Conservation (phyloP, 352 stramenopile species). For the Phytophthora macrochlamydospora region DNA sequence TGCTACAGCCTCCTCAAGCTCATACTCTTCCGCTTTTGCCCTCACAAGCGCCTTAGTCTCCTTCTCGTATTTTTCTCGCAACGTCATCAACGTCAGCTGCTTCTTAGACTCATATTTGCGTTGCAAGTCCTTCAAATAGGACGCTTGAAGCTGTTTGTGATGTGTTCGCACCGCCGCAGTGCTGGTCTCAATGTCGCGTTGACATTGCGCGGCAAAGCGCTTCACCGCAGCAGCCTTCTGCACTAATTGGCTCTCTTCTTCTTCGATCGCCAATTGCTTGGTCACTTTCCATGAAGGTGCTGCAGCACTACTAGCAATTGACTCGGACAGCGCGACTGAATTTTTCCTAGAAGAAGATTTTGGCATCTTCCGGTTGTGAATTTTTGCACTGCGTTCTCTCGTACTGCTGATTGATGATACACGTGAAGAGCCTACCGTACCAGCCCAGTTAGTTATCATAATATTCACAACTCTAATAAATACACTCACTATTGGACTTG, state of each 20-base stretch:
- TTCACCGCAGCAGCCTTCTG: conserved; percentile 43
- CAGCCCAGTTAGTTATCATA: not conserved
- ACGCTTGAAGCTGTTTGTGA: conserved; percentile 33
- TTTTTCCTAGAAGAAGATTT: conserved; percentile 7
- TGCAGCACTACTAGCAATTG: conserved; percentile 10
- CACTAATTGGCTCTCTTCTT: conserved; percentile 36
- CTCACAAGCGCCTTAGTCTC: conserved; percentile 55
- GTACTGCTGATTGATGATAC: conserved; percentile 25
- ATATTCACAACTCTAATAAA: no score
- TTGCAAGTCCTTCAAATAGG: conserved; percentile 58
- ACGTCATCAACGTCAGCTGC: conserved; percentile 46
- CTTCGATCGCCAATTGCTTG: conserved; percentile 10
- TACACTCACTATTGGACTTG: conserved; percentile 27
- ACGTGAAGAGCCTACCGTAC: conserved; percentile 14
- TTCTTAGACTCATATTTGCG: conserved; percentile 74
- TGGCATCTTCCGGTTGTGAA: conserved; percentile 1
- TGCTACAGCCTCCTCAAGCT: conserved; percentile 43
- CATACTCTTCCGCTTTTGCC: conserved; percentile 49
- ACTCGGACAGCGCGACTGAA: conserved; percentile 23
- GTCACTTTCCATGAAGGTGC: conserved; percentile 9
- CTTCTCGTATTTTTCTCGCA: conserved; percentile 57
- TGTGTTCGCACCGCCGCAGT: conserved; percentile 34
- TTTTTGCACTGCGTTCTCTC: conserved; percentile 15
- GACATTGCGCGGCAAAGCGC: conserved; percentile 33
- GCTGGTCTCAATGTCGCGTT: conserved; percentile 46